Base-by-base conservation (phyloP, 768 basidiomycete genomes). In the Lentinula guzmanii region DNA sequence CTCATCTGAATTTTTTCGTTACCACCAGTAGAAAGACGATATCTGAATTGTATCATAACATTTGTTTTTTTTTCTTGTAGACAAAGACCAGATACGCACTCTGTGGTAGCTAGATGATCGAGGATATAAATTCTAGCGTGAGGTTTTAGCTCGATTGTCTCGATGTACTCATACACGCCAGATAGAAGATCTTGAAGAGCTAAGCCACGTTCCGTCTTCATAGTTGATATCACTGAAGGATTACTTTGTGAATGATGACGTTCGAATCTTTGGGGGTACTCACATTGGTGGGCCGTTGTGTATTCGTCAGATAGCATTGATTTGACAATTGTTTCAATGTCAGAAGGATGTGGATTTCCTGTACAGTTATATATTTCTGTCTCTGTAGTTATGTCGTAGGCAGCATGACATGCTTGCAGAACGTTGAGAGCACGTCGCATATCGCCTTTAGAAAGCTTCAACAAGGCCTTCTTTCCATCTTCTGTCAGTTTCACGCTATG, bases 261-360 rank as follows among this genome's bases (percentile, higher is more conserved):
- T 33, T 33, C 15, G 10, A 41, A 53, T 4, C 15, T 34, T 50
- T 37, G 7, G 5, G 41, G 3, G 43, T 45, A 72, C 84, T 43
- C 64, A 92, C 92, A 85, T 68, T 87, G 84, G 70, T 95, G 95
- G 16, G 90, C 86, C 0, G 90, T 95, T 1, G 93, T 94, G 66
- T 98, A 98, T 67, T 97, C 95, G 66, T 98, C 95, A 4, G 89
- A 84, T 69, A 98, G 84, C 97, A 99, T 98, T 8, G 91, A 92
- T 64, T 92, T 88, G 35, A 98, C 92, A 43, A 99, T 90, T 10
- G 85, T 83, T 70, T 95, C 93, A 51, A 99, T 93, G 74, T 99
- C 97, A 31, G 85, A 82, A 0, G 97, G 97, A 71, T 98, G 95
- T 18, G 97, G 97, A 66, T 87, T 95, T 43, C 97, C 97, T 0